These are phyloP conservation scores for Sordaria brevicollis DNA, from an alignment of 495 filamentous ascomycete genomes.

Conservation along the genomic window DNA sequence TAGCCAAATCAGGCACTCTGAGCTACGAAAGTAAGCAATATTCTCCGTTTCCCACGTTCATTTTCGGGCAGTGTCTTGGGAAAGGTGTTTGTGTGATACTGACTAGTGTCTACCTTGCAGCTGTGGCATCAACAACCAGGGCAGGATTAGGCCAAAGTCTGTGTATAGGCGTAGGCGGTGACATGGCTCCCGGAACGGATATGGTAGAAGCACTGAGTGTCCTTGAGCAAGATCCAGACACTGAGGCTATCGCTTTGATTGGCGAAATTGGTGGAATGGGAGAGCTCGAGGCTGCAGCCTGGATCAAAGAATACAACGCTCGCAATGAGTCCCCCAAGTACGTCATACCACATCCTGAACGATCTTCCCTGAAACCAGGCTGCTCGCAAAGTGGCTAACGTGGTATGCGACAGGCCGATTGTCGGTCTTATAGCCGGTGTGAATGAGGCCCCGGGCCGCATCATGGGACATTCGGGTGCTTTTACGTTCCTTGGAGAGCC, in stretches of 20 bases:
- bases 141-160: constrained; percentile 78
- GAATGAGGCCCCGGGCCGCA: constrained; percentile 51
- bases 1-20: constrained; percentile 81
- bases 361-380: not conserved
- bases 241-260: constrained; percentile 71
- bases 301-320: constrained; percentile 59
- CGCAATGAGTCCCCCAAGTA: constrained; percentile 57
- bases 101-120: constrained; percentile 12
- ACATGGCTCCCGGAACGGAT: constrained; percentile 72
- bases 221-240: constrained; percentile 65
- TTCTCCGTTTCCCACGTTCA: not conserved
- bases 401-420: constrained; percentile 49
- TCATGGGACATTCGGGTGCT: constrained; percentile 88
- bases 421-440: constrained; percentile 68
- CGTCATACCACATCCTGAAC: constrained; percentile 12
- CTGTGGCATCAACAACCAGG: constrained; percentile 71
- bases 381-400: not conserved
- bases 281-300: constrained; percentile 73
- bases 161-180: constrained; percentile 82
- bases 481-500: constrained; percentile 61
- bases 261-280: constrained; percentile 80
- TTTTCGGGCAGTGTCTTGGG: no score
- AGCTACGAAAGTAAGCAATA: constrained; percentile 54
- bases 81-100: not conserved
- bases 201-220: constrained; percentile 67